Evolutionary conservation across 2,329 filamentous ascomycete genomes (phyloP).

Genomic region (Diaporthe nobilis): DNA sequence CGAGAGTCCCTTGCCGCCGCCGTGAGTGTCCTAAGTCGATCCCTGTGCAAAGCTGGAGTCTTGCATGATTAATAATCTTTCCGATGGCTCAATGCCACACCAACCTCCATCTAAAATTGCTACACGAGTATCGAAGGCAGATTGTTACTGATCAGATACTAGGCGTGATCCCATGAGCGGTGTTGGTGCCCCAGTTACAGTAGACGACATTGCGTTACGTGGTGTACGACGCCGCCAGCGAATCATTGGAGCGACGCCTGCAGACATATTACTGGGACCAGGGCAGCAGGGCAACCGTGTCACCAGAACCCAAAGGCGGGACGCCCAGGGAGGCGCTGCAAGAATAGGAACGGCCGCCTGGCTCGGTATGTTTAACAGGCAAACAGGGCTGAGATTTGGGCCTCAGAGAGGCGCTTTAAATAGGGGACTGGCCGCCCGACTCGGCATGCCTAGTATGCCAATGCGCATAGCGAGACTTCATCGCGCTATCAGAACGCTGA

Average conservation of each 20-base stretch:
- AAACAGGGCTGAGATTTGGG: too few species aligned
- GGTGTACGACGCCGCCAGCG: background rate
- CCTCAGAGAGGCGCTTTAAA: too few species aligned
- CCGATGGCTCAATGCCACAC: background rate
- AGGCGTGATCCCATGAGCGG: background rate
- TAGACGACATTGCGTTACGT: background rate
- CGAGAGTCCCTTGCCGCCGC: background rate
- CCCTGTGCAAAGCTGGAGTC: background rate
- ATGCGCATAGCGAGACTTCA: background rate
- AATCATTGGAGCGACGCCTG: background rate
- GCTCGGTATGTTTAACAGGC: background rate
- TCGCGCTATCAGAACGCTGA: background rate
- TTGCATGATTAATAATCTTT: background rate
- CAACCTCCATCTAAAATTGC: background rate
- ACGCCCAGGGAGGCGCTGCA: background rate
- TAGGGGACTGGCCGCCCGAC: too few species aligned
- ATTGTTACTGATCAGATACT: background rate
- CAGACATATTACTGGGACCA: background rate
- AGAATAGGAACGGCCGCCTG: background rate
- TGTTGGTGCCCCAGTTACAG: too few species aligned
- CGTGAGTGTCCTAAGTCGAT: background rate
- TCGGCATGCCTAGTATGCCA: background rate
- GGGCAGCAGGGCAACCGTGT: background rate
- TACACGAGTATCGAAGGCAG: background rate
- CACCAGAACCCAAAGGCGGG: background rate